Evolutionary conservation across 2,329 filamentous ascomycete genomes (phyloP).

Genomic region (Trichoderma hamatum): DNA sequence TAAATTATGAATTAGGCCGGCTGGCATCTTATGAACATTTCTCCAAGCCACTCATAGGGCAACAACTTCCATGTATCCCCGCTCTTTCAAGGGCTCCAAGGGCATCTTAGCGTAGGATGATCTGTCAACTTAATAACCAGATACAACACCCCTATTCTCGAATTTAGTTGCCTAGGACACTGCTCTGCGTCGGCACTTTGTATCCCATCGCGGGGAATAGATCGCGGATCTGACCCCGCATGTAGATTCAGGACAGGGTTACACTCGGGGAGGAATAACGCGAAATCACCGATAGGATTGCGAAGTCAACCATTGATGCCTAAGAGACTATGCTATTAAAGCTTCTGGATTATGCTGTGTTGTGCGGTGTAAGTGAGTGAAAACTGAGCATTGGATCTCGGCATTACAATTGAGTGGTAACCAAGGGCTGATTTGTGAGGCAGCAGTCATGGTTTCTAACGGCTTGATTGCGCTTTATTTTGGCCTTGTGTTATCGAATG

Average conservation of each 20-base stretch:
- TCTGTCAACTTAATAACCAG: background rate
- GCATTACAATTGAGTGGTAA: background rate
- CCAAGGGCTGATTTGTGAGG: background rate
- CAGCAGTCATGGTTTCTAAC: background rate
- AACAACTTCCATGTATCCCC: background rate
- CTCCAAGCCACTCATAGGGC: background rate
- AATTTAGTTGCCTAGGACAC: background rate
- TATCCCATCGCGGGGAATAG: background rate
- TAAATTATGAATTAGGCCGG: background rate
- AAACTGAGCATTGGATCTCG: background rate
- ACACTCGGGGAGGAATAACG: conserved; percentile 19
- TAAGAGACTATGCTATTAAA: background rate
- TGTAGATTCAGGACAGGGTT: background rate
- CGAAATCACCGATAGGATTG: conserved; percentile 8
- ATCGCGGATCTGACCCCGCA: conserved; percentile 15
- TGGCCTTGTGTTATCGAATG: background rate
- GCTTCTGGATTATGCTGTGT: background rate
- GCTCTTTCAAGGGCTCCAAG: background rate
- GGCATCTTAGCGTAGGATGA: background rate
- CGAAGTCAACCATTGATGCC: too few relatives aligned
- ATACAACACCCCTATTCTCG: background rate
- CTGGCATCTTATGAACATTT: background rate
- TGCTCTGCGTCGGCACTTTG: background rate
- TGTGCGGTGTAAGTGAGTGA: background rate
- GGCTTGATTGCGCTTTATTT: background rate